Percentiles rank a stretch among this genome's conserved stretches.
Evolutionary conservation across 2,329 filamentous ascomycete genomes (phyloP).

Genomic region (Fusarium miscanthi): DNA sequence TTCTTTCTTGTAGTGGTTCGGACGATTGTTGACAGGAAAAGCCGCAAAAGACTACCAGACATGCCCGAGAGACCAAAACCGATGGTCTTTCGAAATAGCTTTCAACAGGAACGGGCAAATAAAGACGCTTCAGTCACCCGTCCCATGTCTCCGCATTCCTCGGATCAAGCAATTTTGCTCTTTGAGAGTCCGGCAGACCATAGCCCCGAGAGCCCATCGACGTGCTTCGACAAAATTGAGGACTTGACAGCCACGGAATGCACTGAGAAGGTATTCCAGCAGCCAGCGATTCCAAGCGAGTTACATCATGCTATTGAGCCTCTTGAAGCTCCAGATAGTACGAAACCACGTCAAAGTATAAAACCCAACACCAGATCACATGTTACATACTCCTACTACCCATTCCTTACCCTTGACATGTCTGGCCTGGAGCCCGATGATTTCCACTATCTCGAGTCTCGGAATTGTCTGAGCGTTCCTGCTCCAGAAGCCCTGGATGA

Average conservation of each 20-base stretch:
- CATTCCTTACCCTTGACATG: not conserved
- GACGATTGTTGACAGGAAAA: not conserved
- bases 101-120: not conserved
- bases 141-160: fast-evolving
- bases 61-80: fast-evolving
- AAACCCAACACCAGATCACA: not conserved
- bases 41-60: not conserved
- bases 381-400: not conserved
- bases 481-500: not conserved
- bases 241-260: fast-evolving
- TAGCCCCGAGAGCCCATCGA: not conserved
- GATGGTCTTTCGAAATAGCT: not conserved
- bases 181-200: fast-evolving
- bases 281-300: fast-evolving
- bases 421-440: not conserved
- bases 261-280: fast-evolving
- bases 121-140: fast-evolving
- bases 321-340: fast-evolving
- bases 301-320: fast-evolving
- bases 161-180: fast-evolving
- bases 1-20: fast-evolving
- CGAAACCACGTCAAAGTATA: fast-evolving
- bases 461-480: not conserved
- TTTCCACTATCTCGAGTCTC: not conserved
- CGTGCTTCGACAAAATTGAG: not conserved